Evolutionary conservation across 768 basidiomycete genomes (phyloP), one percentile per base, ranked within the genome.

Genomic region (Suillus subalutaceus): DNA sequence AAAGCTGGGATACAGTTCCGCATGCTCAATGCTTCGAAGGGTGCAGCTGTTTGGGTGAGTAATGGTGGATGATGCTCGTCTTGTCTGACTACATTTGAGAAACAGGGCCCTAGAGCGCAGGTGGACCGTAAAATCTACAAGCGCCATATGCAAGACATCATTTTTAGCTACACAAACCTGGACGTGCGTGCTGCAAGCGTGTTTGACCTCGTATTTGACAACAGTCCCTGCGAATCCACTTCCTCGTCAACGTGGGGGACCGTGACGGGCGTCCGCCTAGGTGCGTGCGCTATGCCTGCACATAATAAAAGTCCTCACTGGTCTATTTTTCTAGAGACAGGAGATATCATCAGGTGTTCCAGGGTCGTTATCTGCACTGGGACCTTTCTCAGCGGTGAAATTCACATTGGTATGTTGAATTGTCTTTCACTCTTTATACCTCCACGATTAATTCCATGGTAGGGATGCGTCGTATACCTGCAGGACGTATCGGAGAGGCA

Each of bases 331-430:
- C 13, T 75, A 93, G 93, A 93, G 40, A 82, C 85, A 5, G 92
- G 93, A 12, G 90, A 94, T 61, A 72, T 88, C 20, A 88, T 96
- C 37, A 79, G 80, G 20, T 96, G 93, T 71, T 88, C 90, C 4
- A 88, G 90, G 69, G 92, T 96, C 13, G 91, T 97, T 37, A 85
- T 97, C 16, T 94, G 93, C 70, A 96, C 94, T 0, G 95, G 95
- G 9, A 97, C 95, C 0, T 97, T 97, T 74, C 84, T 97, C 32
- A 90, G 91, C 3, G 95, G 93, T 13, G 93, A 96, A 78, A 94
- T 96, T 55, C 94, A 96, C 72, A 92, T 97, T 56, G 94, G 93
- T 88, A 71, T 35, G 75, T 61, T 32, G 8, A n/a, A 15, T 38
- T 26, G 26, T 23, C 6, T 26, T 59, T 44, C 18, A 37, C 26